Base-by-base conservation (phyloP, 2,329 filamentous ascomycete species). In the Aspergillus quadricinctus region DNA sequence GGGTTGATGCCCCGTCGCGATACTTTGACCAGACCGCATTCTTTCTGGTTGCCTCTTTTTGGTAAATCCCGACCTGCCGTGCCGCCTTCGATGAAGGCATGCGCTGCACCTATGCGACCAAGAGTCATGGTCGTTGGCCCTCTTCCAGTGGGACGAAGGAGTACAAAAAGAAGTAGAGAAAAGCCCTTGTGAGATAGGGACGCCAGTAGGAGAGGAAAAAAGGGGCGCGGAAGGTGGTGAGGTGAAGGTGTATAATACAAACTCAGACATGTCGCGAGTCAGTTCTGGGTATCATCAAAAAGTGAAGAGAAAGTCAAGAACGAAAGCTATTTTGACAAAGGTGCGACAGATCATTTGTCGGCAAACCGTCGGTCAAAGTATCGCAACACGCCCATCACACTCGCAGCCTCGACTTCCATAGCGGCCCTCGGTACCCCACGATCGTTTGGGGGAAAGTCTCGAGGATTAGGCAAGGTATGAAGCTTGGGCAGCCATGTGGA, bases 331-430 rank as follows among this genome's bases (percentile, higher is more conserved):
- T 25, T 9, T 19, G 21, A 19, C 19, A 37, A 14, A 50, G 43
- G 48, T 52, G 48, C 29, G 7, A 19, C 10, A 9, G 45, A 64
- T 66, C 5, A 73, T 67, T 75, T 74, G 52, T 74, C 72, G 40
- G 74, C 73, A 55, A 92, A 92, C 53, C 89, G 78, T 50, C 90
- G 81, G 66, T 92, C 89, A 74, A 92, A 92, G 61, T 89, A 87
- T 72, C 89, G 89, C 57, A 92, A 75, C n/a, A 92, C 89, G 45
- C 87, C 88, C 89, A 92, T 92, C 54, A 92, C 90, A 71, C 88
- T 92, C 0, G 89, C 89, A 6, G 89, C 88, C 73, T 92, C 89
- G 17, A 92, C 88, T 70, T 92, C 89, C 65, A 92, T 85, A 1
- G 88, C 85, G 45, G 81, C 81, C 51, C 74, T 63, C 17, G 65